phyloP scores from a whole-genome alignment of 306 rosid genomes.

The Prosopis cineraria region DNA sequence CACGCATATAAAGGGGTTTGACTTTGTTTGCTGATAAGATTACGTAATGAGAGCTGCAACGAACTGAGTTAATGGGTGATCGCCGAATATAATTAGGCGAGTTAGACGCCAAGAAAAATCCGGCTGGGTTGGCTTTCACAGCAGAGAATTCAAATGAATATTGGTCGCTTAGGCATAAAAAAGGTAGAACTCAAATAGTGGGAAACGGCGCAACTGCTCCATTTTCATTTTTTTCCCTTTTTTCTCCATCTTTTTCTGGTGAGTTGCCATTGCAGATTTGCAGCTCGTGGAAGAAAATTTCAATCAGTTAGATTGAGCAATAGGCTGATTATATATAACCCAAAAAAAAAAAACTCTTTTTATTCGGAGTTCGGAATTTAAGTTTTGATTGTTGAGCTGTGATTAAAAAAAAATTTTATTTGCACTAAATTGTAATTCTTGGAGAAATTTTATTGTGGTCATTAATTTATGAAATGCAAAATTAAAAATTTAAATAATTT shows the following conservation, averaged over 20 bases:
- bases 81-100: conserved; percentile 63
- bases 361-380: too few species aligned
- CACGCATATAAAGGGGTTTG: conserved; percentile 40
- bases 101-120: conserved; percentile 49
- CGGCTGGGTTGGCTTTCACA: conserved; percentile 34
- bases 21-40: conserved; percentile 48
- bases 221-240: conserved; percentile 30
- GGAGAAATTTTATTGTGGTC: too few species aligned
- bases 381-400: too few species aligned
- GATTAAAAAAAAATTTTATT: too few species aligned
- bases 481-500: too few species aligned
- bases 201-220: conserved; percentile 25
- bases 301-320: background rate
- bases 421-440: too few species aligned
- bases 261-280: conserved; percentile 51
- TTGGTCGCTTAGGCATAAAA: conserved; percentile 37
- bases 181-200: conserved; percentile 25
- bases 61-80: conserved; percentile 45
- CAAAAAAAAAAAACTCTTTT: too few species aligned
- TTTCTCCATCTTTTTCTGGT: conserved; percentile 43
- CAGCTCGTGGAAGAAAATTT: conserved; percentile 13
- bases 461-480: too few species aligned
- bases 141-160: conserved; percentile 37
- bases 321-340: background rate
- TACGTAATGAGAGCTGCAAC: conserved; percentile 46